Evolutionary conservation across 2,329 filamentous ascomycete genomes (phyloP), one percentile per base, ranked within the genome.

Genomic region (Phialemoniopsis sp.): DNA sequence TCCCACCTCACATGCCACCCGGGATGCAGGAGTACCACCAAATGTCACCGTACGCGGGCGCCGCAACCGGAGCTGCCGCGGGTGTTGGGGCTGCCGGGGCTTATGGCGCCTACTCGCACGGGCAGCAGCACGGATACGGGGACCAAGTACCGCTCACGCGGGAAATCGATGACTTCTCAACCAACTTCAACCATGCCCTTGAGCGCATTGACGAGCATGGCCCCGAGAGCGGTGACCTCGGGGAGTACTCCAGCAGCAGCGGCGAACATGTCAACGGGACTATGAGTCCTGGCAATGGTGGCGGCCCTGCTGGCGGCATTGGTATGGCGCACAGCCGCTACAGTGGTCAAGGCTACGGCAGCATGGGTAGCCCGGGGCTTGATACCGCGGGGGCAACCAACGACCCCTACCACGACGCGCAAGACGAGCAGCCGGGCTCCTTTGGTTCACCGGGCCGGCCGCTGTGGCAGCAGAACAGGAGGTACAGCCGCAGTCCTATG

Each of bases 381-480:
- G 21, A 26, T 10, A 10, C 21, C 21, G 21, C 21, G 6, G 21
- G 10, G 6, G 21, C 21, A 10, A 6, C 21, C 10, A 6, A 26
- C 31, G n/a, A 32, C 6, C 21, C 21, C 21, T 26, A 26, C 21
- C 34, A 38, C 29, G 35, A 16, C 5, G 34, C 40, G 8, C 35
- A 34, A 35, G 34, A 3, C 35, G 31, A 13, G 29, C 13, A 13
- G 18, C 37, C 10, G 21, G 10, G 21, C 21, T 10, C 21, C 21
- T 26, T 26, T 26, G 21, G 21, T 6, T 26, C 21, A 26, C 21
- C 21, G 21, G 21, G 38, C 28, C 43, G 68, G 32, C 70, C 71
- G 5, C 55, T 77, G 29, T 77, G 73, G 73, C 72, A 77, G 55
- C 73, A 77, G 56, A 74, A 74, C 37, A 60, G 72, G 41, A 62